Percentiles rank a stretch among this genome's conserved stretches.
phyloP scores from a whole-genome alignment of 148 eudicot species.

The Vaccinium myrtillus region DNA sequence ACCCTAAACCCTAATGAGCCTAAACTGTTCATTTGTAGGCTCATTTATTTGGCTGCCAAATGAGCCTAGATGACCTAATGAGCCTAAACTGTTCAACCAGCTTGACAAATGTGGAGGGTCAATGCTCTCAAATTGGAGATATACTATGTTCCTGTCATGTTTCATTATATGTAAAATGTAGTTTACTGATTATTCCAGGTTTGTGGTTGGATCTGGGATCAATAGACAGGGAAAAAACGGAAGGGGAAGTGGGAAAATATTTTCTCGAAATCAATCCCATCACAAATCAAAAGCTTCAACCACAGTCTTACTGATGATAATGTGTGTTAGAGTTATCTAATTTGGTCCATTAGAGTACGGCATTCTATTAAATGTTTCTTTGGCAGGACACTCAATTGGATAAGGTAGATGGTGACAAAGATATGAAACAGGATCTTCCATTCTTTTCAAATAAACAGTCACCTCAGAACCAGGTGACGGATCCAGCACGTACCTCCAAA shows the following conservation, averaged over 20 bases:
- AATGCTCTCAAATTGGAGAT: background rate
- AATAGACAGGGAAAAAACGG: background rate
- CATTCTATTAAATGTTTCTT: conserved; percentile 18
- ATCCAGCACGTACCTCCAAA: conserved; percentile 26
- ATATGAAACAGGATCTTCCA: conserved; percentile 31
- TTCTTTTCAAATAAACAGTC: conserved; percentile 19
- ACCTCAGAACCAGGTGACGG: conserved; percentile 33
- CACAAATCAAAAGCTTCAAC: background rate
- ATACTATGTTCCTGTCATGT: background rate
- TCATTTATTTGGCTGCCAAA: conserved; percentile 11
- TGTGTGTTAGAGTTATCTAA: background rate
- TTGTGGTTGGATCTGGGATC: background rate
- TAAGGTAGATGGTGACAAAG: conserved; percentile 37
- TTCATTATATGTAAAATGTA: background rate
- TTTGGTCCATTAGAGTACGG: background rate
- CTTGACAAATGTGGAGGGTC: background rate
- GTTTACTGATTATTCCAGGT: background rate
- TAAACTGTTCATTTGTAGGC: conserved; percentile 2
- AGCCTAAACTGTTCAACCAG: conserved; percentile 1
- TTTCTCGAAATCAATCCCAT: background rate
- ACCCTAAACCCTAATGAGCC: background rate
- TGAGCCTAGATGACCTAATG: conserved; percentile 9
- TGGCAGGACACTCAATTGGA: conserved; percentile 29
- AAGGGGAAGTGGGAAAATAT: background rate
- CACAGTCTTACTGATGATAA: background rate